Percentiles rank a stretch among this genome's conserved stretches.
Conservation (phyloP, 1,284 basidiomycete genomes). For the Mycena sp. region DNA sequence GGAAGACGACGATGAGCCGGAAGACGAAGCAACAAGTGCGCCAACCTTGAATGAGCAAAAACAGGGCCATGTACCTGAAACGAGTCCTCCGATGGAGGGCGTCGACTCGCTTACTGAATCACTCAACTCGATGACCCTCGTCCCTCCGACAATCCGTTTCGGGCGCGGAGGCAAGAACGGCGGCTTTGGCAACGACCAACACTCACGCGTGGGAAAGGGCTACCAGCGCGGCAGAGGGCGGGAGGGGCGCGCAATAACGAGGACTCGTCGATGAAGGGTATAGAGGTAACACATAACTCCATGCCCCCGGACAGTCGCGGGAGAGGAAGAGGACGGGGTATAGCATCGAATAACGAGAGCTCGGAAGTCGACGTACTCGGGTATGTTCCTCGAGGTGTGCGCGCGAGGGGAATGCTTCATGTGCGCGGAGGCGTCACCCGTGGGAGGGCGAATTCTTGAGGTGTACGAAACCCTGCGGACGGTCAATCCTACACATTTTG, state of each 20-base stretch:
- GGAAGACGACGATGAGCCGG: slow-evolving; percentile 29
- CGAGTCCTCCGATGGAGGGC: too few species aligned
- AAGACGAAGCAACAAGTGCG: slow-evolving; percentile 24
- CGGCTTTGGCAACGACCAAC: slow-evolving; percentile 47
- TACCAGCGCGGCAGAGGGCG: slow-evolving; percentile 13
- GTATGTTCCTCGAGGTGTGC: slow-evolving; percentile 26
- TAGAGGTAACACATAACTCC: too few species aligned
- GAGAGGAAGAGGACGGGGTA: neutral
- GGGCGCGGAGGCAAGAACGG: slow-evolving; percentile 67
- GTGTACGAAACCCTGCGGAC: too few species aligned
- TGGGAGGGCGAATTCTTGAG: too few species aligned
- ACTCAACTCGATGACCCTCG: slow-evolving; percentile 70
- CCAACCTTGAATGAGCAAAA: neutral
- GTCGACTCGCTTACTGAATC: slow-evolving; percentile 57
- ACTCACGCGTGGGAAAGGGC: slow-evolving; percentile 18
- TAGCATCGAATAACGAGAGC: neutral
- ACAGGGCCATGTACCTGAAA: neutral
- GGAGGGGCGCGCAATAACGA: neutral
- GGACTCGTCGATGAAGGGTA: neutral
- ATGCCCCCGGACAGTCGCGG: neutral
- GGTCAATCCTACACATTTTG: too few species aligned
- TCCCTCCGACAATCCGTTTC: slow-evolving; percentile 75
- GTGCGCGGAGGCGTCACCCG: too few species aligned
- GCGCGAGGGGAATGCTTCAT: too few species aligned
- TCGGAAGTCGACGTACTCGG: slow-evolving; percentile 10